These are phyloP conservation scores for Colletotrichum camelliae DNA, from an alignment of 2,329 filamentous ascomycete genomes.

Conservation along the genomic window DNA sequence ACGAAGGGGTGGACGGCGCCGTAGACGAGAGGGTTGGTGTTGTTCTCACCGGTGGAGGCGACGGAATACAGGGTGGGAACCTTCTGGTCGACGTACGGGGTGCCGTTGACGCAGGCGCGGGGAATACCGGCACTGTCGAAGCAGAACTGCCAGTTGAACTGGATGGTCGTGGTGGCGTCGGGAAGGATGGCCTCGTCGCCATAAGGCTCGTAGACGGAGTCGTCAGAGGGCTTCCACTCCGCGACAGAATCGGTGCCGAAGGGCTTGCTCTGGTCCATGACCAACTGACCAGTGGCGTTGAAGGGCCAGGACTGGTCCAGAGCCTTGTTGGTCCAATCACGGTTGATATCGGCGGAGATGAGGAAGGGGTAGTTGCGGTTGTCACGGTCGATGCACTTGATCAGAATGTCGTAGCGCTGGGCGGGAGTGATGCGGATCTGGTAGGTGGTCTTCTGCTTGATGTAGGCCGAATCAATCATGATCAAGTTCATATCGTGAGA, in stretches of 20 bases:
- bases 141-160: slow-evolving; percentile 63
- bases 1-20: slow-evolving; percentile 48
- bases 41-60: slow-evolving; percentile 58
- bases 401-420: slow-evolving; percentile 53
- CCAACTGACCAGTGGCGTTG: slow-evolving; percentile 51
- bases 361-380: slow-evolving; percentile 48
- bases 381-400: slow-evolving; percentile 43
- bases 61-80: slow-evolving; percentile 76
- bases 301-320: slow-evolving; percentile 31
- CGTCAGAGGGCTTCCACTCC: slow-evolving; percentile 62
- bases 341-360: slow-evolving; percentile 48
- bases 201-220: slow-evolving; percentile 62
- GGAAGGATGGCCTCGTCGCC: slow-evolving; percentile 56
- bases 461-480: slow-evolving; percentile 47
- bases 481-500: slow-evolving; percentile 51
- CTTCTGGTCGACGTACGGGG: slow-evolving; percentile 70
- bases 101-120: slow-evolving; percentile 68
- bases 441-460: slow-evolving; percentile 38
- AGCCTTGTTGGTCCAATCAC: slow-evolving; percentile 38
- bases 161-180: slow-evolving; percentile 60
- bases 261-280: slow-evolving; percentile 37
- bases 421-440: slow-evolving; percentile 47
- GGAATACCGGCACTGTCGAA: slow-evolving; percentile 65
- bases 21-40: slow-evolving; percentile 46
- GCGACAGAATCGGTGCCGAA: slow-evolving; percentile 35